Conservation (phyloP, 176 grass and related monocot species). For the Paspalum notatum region DNA sequence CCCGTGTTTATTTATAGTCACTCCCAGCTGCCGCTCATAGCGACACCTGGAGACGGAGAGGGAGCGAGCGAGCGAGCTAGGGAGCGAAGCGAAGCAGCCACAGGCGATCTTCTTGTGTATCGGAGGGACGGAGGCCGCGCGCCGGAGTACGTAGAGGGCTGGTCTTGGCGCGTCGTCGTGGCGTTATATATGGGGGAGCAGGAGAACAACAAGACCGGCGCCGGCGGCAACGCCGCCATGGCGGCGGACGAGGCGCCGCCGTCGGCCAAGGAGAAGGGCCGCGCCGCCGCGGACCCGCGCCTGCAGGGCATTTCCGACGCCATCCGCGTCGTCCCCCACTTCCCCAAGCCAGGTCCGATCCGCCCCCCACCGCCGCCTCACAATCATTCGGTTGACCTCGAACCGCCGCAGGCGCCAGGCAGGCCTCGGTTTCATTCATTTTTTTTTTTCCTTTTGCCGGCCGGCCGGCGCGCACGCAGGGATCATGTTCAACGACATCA, state of each 20-base stretch:
- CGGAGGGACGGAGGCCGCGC: neutral
- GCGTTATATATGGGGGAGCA: slow-evolving; percentile 40
- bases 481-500: slow-evolving; percentile 99
- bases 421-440: no score
- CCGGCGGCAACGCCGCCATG: slow-evolving; percentile 6
- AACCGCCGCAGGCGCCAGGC: neutral
- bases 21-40: slow-evolving; percentile 30
- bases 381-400: neutral
- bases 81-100: neutral
- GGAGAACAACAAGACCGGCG: slow-evolving; percentile 22
- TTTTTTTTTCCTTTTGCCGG: neutral
- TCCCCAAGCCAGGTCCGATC: slow-evolving; percentile 89
- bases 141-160: no score
- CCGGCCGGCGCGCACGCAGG: slow-evolving; percentile 42
- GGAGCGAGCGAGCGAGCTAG: neutral
- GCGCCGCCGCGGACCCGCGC: slow-evolving; percentile 58
- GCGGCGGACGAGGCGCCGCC: slow-evolving; percentile 15
- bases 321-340: slow-evolving; percentile 94
- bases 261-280: slow-evolving; percentile 36
- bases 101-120: neutral
- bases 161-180: neutral
- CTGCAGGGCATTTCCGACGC: slow-evolving; percentile 74
- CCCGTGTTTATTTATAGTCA: slow-evolving; percentile 48
- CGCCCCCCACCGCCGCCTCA: neutral
- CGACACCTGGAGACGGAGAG: slow-evolving; percentile 24